Evolutionary conservation across 192 early-diverging fungal species (phyloP), one percentile per base, ranked within the genome.

Genomic region (Backusella mclennaniae): DNA sequence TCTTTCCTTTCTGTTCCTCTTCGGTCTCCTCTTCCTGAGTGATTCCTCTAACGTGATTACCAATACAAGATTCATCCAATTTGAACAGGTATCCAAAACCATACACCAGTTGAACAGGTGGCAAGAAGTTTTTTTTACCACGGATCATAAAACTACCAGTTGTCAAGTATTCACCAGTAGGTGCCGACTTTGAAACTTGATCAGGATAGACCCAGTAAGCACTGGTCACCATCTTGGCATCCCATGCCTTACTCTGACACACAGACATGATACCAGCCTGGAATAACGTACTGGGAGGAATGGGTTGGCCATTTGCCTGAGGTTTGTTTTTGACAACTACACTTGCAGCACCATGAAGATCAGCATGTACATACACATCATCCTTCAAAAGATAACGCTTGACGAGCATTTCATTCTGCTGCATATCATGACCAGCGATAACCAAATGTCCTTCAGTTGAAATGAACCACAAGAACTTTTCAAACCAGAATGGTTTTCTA

Each of bases 241-340:
- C 98, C 98, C 98, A 99, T 11, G 98, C 98, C 29, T 92, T 91
- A 35, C 94, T 96, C 80, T 95, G 91, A 69, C 95, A 96, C 2
- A 99, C 93, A 49, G 95, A 93, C 96, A 98, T 97, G 35, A 95
- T 90, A 14, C 95, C 96, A 5, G 98, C 98, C 85, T 99, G 98
- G 76, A 92, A 93, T 68, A 98, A 86, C 12, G 97, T 98, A 33
- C 90, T 92, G 1, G 95, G 96, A 35, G 97, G 96, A 35, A 97
- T 91, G 7, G 89, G 84, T 5, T 86, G 80, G 35, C 83, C 84
- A 26, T 78, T 81, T 26, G 49, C 63, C 14, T 88, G 78, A 4
- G 87, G 75, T 41, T 75, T 77, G 81, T 97, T 98, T 80, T 97
- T 97, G 77, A 98, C 89, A 44, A 99, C 85, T 0, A 97, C 96